Base-by-base conservation (phyloP, 805 yeast species). In the Pichia thaimueangensis region DNA sequence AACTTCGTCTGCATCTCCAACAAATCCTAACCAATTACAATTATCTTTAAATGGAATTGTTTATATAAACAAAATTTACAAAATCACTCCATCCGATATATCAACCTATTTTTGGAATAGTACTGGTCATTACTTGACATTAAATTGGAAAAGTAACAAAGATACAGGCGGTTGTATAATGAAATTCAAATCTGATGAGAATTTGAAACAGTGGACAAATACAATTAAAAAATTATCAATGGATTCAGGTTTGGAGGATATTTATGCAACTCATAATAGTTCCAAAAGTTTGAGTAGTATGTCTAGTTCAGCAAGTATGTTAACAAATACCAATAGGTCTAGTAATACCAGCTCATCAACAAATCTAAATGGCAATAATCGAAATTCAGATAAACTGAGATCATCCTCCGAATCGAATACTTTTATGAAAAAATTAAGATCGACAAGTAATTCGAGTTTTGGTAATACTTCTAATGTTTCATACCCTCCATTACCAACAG, bases 131-230 rank as follows among this genome's bases (percentile, higher is more conserved):
- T 73, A 76, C 12, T 64, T 83, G 50, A 74, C 81, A 29, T 73
- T 83, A 10, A 74, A 85, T 13, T 85, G 93, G 93, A 77, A 80
- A n/a, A 93, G 95, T 8, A 78, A 82, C 40, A 80, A 78, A 54
- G 97, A 89, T 50, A 80, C 85, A 23, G 96, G 96, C 12, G 78
- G 86, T 16, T 88, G 93, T 53, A 76, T 87, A 15, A 71, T 93
- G 57, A 74, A 86, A 43, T 87, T 87, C 62, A 74, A 82, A 47
- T 82, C 82, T 39, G 97, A 89, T 55, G 97, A 93, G 59, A 70
- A 72, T 15, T 71, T 94, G 49, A 74, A 73, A 45, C 91, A 82
- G 59, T 93, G 97, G 97, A 86, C 77, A 45, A 59, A 67, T 2
- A 75, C 87, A 47, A 69, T 84, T 48, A 73, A 80, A 45, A 63